Evolutionary conservation across 768 basidiomycete species (phyloP), one percentile per base, ranked within the genome.

Genomic region (Auricularia sp.): DNA sequence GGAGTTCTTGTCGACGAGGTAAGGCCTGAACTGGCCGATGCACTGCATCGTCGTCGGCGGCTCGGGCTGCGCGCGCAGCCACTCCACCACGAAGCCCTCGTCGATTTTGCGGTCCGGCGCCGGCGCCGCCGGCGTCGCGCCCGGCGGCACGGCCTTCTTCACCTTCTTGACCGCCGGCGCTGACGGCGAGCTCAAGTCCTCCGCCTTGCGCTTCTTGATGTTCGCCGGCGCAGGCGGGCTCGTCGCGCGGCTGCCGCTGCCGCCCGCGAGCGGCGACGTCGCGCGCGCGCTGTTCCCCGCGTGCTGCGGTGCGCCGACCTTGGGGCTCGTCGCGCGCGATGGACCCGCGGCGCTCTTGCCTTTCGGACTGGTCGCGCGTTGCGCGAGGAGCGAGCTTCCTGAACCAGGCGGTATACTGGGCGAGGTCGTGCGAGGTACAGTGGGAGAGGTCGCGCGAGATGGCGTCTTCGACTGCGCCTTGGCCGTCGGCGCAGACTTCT

Each of bases 331-430:
- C 21, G 42, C 63, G 14, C 24, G 63, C 14, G 39, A 65, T 7
- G 64, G 42, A 16, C 69, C 68, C 11, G 56, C 67, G 42, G 74
- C 72, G 11, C 80, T 67, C 69, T 29, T 29, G 29, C 29, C 29
- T 2, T 84, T 87, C 8, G 77, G 76, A 72, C 88, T 90, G 3
- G 84, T 83, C 10, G 75, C 78, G 14, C 56, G 85, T 75, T 88
- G 89, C 2, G 92, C 92, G 16, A 94, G 83, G 29, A 90, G 71
- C 2, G 87, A 90, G 75, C 92, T 89, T 0, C 90, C 91, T 44
- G 61, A 37, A 35, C 80, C 78, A 3, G 39, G 39, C 2, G 39
- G 39, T 7, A 42, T 14, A 42, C 8, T 42, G 39, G 39, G 39
- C 39, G 39, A 42, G 1, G 39, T 14, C 4, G 39, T 29, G 37